Percentiles rank a stretch among this genome's conserved stretches.
phyloP scores from a whole-genome alignment of 108 stramenopile species.

The Chaetoceros tenuissimus region DNA sequence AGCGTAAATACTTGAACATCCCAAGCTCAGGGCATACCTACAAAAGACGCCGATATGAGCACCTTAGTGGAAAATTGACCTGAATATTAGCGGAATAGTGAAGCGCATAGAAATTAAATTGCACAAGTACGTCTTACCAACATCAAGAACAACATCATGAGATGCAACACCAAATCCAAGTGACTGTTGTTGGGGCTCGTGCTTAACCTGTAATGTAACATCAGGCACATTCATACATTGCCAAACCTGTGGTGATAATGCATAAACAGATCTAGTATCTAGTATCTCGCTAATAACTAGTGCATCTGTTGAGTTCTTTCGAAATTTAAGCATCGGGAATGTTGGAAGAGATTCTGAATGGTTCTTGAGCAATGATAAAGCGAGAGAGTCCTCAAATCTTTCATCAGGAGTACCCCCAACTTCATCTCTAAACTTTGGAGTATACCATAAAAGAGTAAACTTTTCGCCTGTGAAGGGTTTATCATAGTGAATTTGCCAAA shows the following conservation, averaged over 20 bases:
- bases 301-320: conserved; percentile 31
- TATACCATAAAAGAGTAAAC: too few species aligned
- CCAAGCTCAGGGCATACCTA: conserved; percentile 27
- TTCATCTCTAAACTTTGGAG: too few species aligned
- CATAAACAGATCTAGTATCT: conserved; percentile 23
- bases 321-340: conserved; percentile 29
- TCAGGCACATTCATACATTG: conserved; percentile 3
- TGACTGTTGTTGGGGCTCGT: conserved; percentile 4
- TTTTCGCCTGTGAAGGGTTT: too few species aligned
- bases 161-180: conserved; percentile 23
- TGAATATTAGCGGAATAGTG: too few species aligned
- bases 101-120: too few species aligned
- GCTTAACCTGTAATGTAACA: background rate
- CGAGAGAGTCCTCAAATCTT: conserved; percentile 17
- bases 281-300: conserved; percentile 39
- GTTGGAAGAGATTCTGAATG: conserved; percentile 16
- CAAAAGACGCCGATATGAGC: conserved; percentile 48
- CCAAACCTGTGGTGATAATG: too few species aligned
- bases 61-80: too few species aligned
- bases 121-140: too few species aligned
- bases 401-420: background rate
- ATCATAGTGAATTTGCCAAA: too few species aligned
- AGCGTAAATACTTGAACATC: conserved; percentile 28
- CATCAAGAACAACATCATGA: conserved; percentile 27
- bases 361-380: conserved; percentile 11